These are phyloP conservation scores for Diaporthe vaccinii DNA, from an alignment of 2,329 filamentous ascomycete species.

Conservation along the genomic window DNA sequence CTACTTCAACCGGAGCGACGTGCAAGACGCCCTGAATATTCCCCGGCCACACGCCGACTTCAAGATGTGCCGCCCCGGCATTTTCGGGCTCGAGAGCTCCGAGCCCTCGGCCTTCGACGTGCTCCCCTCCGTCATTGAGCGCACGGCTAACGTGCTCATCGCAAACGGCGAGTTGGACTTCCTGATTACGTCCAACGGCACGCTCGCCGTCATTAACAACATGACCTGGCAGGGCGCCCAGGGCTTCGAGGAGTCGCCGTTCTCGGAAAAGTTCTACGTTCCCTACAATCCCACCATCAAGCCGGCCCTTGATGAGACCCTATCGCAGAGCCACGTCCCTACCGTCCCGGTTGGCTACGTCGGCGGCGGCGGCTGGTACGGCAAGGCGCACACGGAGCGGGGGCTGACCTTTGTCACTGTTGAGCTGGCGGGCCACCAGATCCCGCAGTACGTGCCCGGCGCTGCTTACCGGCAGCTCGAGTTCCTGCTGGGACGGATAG, in stretches of 20 bases:
- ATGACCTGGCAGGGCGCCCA: slow-evolving; percentile 78
- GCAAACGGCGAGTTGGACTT: slow-evolving; percentile 55
- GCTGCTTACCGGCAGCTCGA: slow-evolving; percentile 38
- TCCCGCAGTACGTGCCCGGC: slow-evolving; percentile 39
- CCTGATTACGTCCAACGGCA: slow-evolving; percentile 73
- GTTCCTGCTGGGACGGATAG: slow-evolving; percentile 38
- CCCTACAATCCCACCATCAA: slow-evolving; percentile 39
- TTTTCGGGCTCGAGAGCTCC: slow-evolving; percentile 8
- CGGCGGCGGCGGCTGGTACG: slow-evolving; percentile 35
- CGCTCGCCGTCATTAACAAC: slow-evolving; percentile 75
- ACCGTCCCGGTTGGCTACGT: slow-evolving; percentile 28
- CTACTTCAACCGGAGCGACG: slow-evolving; percentile 42
- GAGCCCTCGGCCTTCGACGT: slow-evolving; percentile 17
- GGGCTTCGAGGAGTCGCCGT: slow-evolving; percentile 70
- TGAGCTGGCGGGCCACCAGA: slow-evolving; percentile 34
- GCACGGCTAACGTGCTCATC: slow-evolving; percentile 36
- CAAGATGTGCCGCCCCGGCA: slow-evolving; percentile 19
- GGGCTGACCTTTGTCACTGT: slow-evolving; percentile 36
- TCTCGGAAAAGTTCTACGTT: slow-evolving; percentile 33
- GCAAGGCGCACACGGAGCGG: slow-evolving; percentile 37
- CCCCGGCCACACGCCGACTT: background rate
- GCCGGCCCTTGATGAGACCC: background rate
- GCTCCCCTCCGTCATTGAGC: slow-evolving; percentile 36
- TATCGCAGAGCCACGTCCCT: slow-evolving; percentile 18
- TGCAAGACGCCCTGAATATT: slow-evolving; percentile 38